phyloP scores from a whole-genome alignment of 129 eudicot species.

The sunflower (Helianthus annuus) region DNA sequence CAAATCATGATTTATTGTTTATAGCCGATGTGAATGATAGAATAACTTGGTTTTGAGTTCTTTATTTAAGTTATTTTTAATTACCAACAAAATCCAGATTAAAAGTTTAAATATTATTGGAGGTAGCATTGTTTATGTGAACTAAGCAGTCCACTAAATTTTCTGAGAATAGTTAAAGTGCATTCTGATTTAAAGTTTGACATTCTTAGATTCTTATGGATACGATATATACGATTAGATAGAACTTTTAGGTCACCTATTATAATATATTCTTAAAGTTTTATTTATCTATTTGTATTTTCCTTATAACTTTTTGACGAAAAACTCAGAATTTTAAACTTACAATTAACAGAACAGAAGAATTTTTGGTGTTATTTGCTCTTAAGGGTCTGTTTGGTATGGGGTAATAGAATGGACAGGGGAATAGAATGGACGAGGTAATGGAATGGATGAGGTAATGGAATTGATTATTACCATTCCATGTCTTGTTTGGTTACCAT shows the following conservation, averaged over 20 bases:
- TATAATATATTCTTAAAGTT: background rate
- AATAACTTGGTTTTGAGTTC: background rate
- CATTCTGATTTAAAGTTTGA: background rate
- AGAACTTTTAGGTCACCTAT: background rate
- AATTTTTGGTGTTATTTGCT: no score
- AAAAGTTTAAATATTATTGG: background rate
- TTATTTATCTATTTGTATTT: background rate
- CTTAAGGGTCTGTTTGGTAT: no score
- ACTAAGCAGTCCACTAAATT: background rate
- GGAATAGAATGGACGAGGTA: no score
- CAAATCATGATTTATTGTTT: slow-evolving; percentile 2
- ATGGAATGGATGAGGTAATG: no score
- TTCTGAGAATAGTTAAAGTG: no score
- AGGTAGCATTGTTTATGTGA: background rate
- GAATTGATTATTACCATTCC: no score
- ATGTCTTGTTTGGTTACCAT: no score
- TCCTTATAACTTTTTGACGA: background rate
- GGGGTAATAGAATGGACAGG: no score
- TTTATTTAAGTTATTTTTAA: background rate
- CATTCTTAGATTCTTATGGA: background rate
- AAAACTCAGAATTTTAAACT: no score
- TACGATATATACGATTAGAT: background rate
- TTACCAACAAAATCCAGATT: background rate
- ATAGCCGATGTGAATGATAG: slow-evolving; percentile 10
- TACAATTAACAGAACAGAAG: no score